Conservation (phyloP, 2,329 filamentous ascomycete genomes). For the Penicillium sp. region DNA sequence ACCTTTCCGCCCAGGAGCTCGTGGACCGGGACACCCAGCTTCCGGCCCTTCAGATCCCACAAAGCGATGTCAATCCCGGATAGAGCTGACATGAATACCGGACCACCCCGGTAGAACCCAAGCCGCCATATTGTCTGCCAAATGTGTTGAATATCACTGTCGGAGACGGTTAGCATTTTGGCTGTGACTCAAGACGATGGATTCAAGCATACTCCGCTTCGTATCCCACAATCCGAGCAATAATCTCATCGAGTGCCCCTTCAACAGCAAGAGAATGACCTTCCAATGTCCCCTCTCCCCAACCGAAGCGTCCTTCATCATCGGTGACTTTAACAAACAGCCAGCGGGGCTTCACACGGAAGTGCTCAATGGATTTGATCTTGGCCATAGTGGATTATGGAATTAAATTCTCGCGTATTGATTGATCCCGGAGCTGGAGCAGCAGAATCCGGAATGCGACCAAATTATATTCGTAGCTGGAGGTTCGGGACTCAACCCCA, state of each 20-base stretch:
- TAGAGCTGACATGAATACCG: slow-evolving; percentile 71
- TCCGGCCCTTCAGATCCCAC: slow-evolving; percentile 67
- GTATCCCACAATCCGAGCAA: slow-evolving; percentile 52
- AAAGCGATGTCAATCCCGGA: slow-evolving; percentile 70
- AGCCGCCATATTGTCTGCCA: slow-evolving; percentile 66
- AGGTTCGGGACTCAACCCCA: neutral
- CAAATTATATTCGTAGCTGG: slow-evolving; percentile 7
- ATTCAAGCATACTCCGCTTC: slow-evolving; percentile 56
- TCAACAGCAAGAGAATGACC: slow-evolving; percentile 67
- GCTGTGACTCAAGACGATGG: neutral
- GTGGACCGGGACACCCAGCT: slow-evolving; percentile 59
- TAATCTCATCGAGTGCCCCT: slow-evolving; percentile 61
- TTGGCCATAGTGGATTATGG: slow-evolving; percentile 46
- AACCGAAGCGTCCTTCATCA: slow-evolving; percentile 56
- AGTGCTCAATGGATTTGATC: slow-evolving; percentile 62
- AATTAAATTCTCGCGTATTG: neutral
- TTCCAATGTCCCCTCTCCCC: slow-evolving; percentile 68
- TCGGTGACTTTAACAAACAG: slow-evolving; percentile 70
- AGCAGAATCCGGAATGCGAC: neutral
- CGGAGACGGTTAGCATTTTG: neutral
- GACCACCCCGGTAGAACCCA: slow-evolving; percentile 67
- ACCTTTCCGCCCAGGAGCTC: slow-evolving; percentile 67
- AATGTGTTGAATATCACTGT: slow-evolving; percentile 68
- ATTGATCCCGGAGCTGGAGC: neutral
- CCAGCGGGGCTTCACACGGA: slow-evolving; percentile 67